Evolutionary conservation across 192 early-diverging fungal species (phyloP).

Genomic region (Dissophora ornata): DNA sequence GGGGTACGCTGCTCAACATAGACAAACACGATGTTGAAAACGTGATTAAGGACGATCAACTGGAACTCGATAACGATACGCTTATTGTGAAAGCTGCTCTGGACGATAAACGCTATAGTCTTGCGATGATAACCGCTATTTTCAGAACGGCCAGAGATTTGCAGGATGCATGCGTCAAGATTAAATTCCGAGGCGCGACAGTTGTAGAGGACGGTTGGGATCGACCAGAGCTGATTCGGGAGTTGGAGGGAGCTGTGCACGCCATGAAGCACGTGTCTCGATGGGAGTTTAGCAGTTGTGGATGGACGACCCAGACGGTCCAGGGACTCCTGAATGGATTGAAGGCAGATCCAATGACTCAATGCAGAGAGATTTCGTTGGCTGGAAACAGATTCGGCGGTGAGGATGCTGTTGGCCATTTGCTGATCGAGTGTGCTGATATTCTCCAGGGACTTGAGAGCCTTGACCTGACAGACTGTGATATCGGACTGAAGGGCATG

Average conservation of each 20-base stretch:
- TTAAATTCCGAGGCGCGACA: conserved; percentile 14
- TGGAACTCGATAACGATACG: not conserved
- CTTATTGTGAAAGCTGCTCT: conserved; percentile 13
- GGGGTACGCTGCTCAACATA: conserved; percentile 16
- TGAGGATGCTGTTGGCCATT: conserved; percentile 9
- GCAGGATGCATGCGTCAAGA: not conserved
- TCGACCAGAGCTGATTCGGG: conserved; percentile 20
- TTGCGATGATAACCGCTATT: conserved; percentile 15
- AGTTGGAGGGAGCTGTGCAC: conserved; percentile 11
- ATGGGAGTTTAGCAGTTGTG: conserved; percentile 35
- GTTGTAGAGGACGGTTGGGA: conserved; percentile 32
- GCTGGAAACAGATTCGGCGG: conserved; percentile 24
- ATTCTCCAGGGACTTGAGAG: not conserved
- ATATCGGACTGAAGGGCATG: conserved; percentile 38
- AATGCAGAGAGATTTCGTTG: conserved; percentile 11
- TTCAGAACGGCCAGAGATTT: conserved; percentile 5
- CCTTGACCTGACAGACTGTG: conserved; percentile 20
- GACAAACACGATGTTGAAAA: not conserved
- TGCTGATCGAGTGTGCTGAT: conserved; percentile 4
- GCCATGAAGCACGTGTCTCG: conserved; percentile 9
- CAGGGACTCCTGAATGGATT: conserved; percentile 24
- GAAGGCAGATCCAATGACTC: not conserved
- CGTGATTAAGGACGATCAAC: conserved; percentile 6
- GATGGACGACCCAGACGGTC: conserved; percentile 17
- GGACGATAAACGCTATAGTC: conserved; percentile 2